Conservation (phyloP, 768 basidiomycete genomes). For the Boletus vermiculosoides region DNA sequence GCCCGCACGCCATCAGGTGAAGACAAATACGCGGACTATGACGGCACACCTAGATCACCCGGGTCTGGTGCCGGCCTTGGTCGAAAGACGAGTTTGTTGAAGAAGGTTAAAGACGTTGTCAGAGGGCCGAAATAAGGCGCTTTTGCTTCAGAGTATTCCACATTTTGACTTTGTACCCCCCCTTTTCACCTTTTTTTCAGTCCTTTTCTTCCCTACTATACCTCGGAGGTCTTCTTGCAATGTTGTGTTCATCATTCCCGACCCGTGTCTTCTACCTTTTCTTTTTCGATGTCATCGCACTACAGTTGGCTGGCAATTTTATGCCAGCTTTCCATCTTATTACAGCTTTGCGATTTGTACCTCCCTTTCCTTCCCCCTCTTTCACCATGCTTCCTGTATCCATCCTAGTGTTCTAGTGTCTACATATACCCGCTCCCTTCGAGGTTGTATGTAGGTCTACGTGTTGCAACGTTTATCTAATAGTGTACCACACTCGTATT, state of each 20-base stretch:
- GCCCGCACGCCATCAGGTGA: conserved; percentile 29
- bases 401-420: conserved; percentile 29
- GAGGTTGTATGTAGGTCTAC: conserved; percentile 37
- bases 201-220: conserved; percentile 5
- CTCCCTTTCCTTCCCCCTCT: not conserved
- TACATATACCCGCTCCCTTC: conserved; percentile 33
- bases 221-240: conserved; percentile 9
- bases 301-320: conserved; percentile 1
- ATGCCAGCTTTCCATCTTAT: conserved; percentile 1
- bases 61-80: conserved; percentile 48
- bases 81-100: conserved; percentile 75
- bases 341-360: conserved; percentile 11
- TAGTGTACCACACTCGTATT: conserved; percentile 30
- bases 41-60: conserved; percentile 38
- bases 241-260: not conserved
- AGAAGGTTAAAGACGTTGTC: conserved; percentile 74
- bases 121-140: conserved; percentile 48
- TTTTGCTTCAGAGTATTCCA: conserved; percentile 5
- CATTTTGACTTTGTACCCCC: conserved; percentile 3
- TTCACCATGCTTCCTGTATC: conserved; percentile 33
- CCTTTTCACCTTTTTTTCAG: conserved; percentile 1
- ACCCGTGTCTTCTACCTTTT: not conserved
- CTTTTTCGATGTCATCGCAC: not conserved
- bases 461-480: conserved; percentile 27
- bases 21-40: conserved; percentile 50